Base-by-base conservation (phyloP, 2,329 filamentous ascomycete genomes). In the Ceratocystis destructans region DNA sequence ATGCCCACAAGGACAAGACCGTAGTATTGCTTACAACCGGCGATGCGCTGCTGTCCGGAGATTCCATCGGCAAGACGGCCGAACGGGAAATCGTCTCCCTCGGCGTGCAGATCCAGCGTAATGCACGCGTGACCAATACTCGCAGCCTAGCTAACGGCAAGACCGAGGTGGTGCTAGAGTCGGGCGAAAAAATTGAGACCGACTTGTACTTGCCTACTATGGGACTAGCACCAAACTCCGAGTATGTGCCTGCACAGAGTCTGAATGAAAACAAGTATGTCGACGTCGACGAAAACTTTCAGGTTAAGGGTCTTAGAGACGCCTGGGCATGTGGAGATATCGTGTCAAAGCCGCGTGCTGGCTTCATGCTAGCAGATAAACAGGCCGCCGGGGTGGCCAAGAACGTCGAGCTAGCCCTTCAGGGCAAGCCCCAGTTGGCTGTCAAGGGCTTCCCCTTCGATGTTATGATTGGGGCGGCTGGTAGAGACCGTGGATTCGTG, bases 341-440 rank as follows among this genome's bases (percentile, higher is more conserved):
- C 53, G 78, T 83, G 28, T 79, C 77, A 69, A 77, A 77, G 71
- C 80, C 81, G 25, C 75, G 77, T 28, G 78, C 82, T 5, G 82
- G 82, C 1, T 85, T 85, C 71, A 80, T 86, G 74, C 78, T 82
- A 66, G 83, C 83, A 0, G 84, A 82, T 67, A 81, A 81, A 69
- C 81, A 83, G 72, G 80, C 81, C 2, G 77, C 76, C 22, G 79
- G 78, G 37, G 80, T 83, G 2, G 79, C 75, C 61, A 81, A 79
- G 74, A 84, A 84, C 70, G 74, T 84, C 64, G 78, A 78, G n/a
- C 75, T 78, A 15, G 76, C 72, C 3, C 72, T 83, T 25, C 74
- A 74, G 65, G 79, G 76, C 68, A 79, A 79, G 73, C 67, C 71
- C 15, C 79, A 80, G 20, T 68, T 73, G 2, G 69, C 73, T 5